Evolutionary conservation across 306 rosid species (phyloP), one percentile per base, ranked within the genome.

Genomic region (Herpetospermum pedunculosum): DNA sequence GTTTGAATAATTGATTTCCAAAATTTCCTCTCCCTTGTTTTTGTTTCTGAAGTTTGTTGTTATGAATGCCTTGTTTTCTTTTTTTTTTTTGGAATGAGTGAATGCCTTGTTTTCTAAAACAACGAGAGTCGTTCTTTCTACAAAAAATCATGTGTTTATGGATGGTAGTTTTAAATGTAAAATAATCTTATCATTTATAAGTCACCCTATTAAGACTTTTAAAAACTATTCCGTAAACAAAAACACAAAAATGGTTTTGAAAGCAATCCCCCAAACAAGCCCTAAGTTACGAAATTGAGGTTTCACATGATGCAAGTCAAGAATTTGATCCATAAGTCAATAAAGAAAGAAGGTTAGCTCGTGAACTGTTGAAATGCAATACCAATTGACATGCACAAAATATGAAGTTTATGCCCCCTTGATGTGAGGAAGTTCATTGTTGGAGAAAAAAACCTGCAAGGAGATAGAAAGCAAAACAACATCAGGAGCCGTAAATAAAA

Each of bases 371-470:
- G 34, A 81, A 79, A 77, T 57, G 83, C 58, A 72, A 79, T 69
- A 94, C 97, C 98, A 62, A 87, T 79, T 37, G 98, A 89, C 70
- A 91, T 81, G 88, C 98, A 91, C 14, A 94, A 83, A 73, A 94
- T 81, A 77, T 81, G 92, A 87, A 89, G 76, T 75, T 81, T 77
- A 64, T 89, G 92, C 72, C 96, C 91, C 76, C 87, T 89, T 30
- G 87, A 81, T 73, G 87, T 88, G 28, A 94, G 86, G 82, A 84
- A 86, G 85, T 74, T 89, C 76, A 94, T 86, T 18, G 96, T 87
- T 75, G 96, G 97, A 72, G 97, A 80, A 55, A 91, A 94, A 81
- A 91, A 94, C 97, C 96, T 94, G 92, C 86, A 81, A 74, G 86
- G 32, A 80, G 63, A 54, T 58, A 41, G 52, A 37, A 76, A 40